Evolutionary conservation across 2,329 filamentous ascomycete species (phyloP), one percentile per base, ranked within the genome.

Genomic region (Colletotrichum shisoi): DNA sequence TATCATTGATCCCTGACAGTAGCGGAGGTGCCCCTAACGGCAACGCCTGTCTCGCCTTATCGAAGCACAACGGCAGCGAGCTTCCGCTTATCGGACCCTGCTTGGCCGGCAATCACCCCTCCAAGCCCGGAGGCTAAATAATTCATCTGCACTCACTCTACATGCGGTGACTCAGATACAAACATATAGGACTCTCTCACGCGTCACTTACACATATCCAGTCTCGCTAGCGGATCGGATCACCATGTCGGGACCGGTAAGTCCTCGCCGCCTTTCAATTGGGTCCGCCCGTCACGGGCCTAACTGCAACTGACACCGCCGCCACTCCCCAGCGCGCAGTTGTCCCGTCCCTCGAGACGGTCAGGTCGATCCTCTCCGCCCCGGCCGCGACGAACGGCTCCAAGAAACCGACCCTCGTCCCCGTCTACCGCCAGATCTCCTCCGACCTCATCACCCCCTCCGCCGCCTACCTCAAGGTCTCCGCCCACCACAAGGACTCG

Each of bases 401-500:
- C 52, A 74, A 78, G 71, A 74, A 78, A 70, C 78, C 89, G 15
- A 97, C 95, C 73, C 86, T 96, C 69, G 86, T 97, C 9, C 93
- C 93, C 2, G 78, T 97, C 48, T 93, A 90, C 79, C 89, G 91
- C 31, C 92, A 94, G 71, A 93, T 97, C 73, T 89, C 93, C 6
- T 94, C 94, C 73, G 94, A 97, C 79, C 89, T 98, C 72, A 86
- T 98, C 77, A 99, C 94, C 1, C 95, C 95, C 3, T 94, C 93
- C n/a, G 87, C 92, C 70, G 94, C 96, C 72, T 99, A 98, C 79
- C 86, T 99, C 71, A 98, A 97, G 80, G 85, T 97, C 72, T 90
- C 92, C 42, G 85, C 89, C 69, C 89, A 90, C 84, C 91, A 86
- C 37, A 82, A 85, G 71, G 73, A 77, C 48, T 91, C 91, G 56